phyloP scores from a whole-genome alignment of 2,329 filamentous ascomycete genomes.

The Talaromyces sp. region DNA sequence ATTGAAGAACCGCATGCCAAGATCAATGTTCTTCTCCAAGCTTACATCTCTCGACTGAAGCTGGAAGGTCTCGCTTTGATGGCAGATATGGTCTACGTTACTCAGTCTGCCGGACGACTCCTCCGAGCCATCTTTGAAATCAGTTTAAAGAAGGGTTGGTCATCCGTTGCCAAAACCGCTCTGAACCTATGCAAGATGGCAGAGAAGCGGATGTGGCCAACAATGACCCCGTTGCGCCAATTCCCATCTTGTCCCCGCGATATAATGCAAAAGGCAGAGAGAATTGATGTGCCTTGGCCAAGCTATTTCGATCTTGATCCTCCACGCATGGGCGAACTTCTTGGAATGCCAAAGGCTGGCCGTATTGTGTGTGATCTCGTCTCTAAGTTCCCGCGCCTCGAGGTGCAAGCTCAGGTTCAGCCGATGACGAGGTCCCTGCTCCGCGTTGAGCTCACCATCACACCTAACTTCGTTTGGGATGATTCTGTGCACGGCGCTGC shows the following conservation, averaged over 20 bases:
- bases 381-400: conserved; percentile 85
- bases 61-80: conserved; percentile 91
- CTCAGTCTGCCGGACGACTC: conserved; percentile 94
- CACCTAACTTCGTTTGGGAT: conserved; percentile 95
- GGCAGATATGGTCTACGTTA: conserved; percentile 98
- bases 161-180: conserved; percentile 84
- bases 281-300: conserved; percentile 88
- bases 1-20: conserved; percentile 96
- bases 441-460: conserved; percentile 81
- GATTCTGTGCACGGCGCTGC: conserved; percentile 78
- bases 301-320: conserved; percentile 96
- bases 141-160: conserved; percentile 93
- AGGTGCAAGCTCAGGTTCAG: conserved; percentile 89
- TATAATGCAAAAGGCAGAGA: conserved; percentile 85
- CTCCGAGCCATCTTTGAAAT: conserved; percentile 95
- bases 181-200: conserved; percentile 98
- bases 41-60: conserved; percentile 91
- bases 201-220: conserved; percentile 99
- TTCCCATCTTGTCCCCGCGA: conserved; percentile 78
- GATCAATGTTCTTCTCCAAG: conserved; percentile 95
- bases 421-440: conserved; percentile 93
- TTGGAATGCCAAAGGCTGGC: conserved; percentile 85
- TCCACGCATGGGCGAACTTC: conserved; percentile 88
- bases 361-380: conserved; percentile 80
- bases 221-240: conserved; percentile 91